phyloP scores from a whole-genome alignment of 805 yeast species.

The Danielia reshetovae region DNA sequence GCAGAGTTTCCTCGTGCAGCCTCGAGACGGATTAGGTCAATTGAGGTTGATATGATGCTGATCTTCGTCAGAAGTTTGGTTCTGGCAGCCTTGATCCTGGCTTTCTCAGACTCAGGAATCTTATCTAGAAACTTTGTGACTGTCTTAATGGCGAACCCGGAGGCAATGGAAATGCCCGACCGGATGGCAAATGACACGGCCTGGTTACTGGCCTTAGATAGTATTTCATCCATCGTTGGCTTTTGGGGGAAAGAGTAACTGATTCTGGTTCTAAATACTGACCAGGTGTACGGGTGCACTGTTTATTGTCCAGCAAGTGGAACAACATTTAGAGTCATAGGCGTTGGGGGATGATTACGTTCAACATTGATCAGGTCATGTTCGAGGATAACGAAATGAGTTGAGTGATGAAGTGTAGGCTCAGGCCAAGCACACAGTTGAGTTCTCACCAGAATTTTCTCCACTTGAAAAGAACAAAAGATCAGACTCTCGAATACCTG shows the following conservation, averaged over 20 bases:
- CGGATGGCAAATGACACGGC: slow-evolving; percentile 77
- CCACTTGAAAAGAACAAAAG: too few relatives aligned
- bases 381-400: too few relatives aligned
- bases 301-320: too few relatives aligned
- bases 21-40: slow-evolving; percentile 60
- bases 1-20: slow-evolving; percentile 61
- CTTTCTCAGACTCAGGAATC: slow-evolving; percentile 52
- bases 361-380: too few relatives aligned
- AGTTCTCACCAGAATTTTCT: too few relatives aligned
- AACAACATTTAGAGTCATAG: too few relatives aligned
- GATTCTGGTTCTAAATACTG: neutral
- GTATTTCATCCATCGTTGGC: slow-evolving; percentile 39
- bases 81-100: slow-evolving; percentile 38
- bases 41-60: slow-evolving; percentile 58
- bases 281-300: neutral
- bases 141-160: slow-evolving; percentile 66
- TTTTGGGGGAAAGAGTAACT: neutral
- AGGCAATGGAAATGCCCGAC: slow-evolving; percentile 71
- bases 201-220: slow-evolving; percentile 63
- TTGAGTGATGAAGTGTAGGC: too few relatives aligned
- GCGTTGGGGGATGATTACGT: too few relatives aligned
- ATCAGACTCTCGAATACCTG: too few relatives aligned
- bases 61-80: slow-evolving; percentile 53
- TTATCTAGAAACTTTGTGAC: slow-evolving; percentile 52
- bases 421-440: too few relatives aligned